phyloP scores from a whole-genome alignment of 495 filamentous ascomycete species.

The Margaritispora aquatica region DNA sequence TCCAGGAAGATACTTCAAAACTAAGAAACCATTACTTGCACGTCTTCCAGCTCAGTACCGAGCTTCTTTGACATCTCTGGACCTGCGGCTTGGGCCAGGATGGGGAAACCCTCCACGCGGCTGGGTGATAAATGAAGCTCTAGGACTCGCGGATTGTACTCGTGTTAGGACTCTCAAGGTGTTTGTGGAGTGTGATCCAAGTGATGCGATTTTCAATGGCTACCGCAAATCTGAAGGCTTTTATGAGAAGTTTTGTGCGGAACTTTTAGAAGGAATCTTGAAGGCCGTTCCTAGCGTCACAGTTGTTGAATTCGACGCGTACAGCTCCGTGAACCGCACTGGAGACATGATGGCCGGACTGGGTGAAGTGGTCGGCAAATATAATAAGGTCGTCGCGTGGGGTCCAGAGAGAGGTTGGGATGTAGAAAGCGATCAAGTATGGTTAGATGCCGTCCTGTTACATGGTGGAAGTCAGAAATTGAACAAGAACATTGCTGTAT shows the following conservation, averaged over 20 bases:
- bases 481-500: conserved; percentile 6
- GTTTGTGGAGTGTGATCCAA: conserved; percentile 75
- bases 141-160: conserved; percentile 60
- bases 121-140: conserved; percentile 60
- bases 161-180: conserved; percentile 60
- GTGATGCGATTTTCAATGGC: conserved; percentile 62
- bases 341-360: conserved; percentile 67
- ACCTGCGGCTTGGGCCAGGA: conserved; percentile 74
- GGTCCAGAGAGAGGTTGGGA: conserved; percentile 66
- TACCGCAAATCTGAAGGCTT: conserved; percentile 62
- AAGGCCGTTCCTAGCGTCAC: conserved; percentile 51
- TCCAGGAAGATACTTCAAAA: conserved; percentile 59
- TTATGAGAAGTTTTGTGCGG: conserved; percentile 65
- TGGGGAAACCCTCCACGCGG: conserved; percentile 69
- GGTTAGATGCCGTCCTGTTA: conserved; percentile 16
- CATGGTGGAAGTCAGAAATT: conserved; percentile 12
- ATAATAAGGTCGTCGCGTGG: conserved; percentile 55
- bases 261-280: conserved; percentile 53
- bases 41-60: conserved; percentile 63
- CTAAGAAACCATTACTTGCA: conserved; percentile 55
- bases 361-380: conserved; percentile 43
- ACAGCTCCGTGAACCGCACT: conserved; percentile 59
- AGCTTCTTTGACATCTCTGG: conserved; percentile 56
- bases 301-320: conserved; percentile 70
- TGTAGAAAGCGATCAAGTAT: conserved; percentile 23